Evolutionary conservation across 768 basidiomycete genomes (phyloP), one percentile per base, ranked within the genome.

Genomic region (Collybia sp.): DNA sequence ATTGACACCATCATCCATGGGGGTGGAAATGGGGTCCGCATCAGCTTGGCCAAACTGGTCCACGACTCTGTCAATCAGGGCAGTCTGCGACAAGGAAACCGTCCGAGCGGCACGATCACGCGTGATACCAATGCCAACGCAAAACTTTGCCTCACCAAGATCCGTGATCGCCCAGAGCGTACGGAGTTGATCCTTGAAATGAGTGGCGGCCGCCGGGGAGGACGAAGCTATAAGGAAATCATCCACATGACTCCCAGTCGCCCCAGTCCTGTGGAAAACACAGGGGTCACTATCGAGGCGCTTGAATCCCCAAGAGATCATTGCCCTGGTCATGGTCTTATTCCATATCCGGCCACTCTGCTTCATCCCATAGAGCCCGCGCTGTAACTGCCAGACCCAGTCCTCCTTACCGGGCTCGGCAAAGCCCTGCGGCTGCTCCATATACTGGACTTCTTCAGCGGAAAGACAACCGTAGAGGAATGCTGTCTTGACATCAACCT

Each of bases 401-500:
- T 52, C 53, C 35, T 36, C 51, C 34, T 48, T 54, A 19, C 44
- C 47, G 2, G 8, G 18, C 45, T 46, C 45, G 8, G 43, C 46
- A 20, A 60, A 63, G 9, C 68, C 65, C 0, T 52, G 52, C 0
- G 66, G 68, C 25, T 65, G 58, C 16, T 60, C 42, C 62, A 73
- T 67, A 50, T 65, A 76, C 37, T 71, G 62, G 3, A 50, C 40
- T 31, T 61, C 56, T 2, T 53, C 46, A 2, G 33, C 42, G 13
- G 57, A 55, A 2, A 71, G 58, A 0, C 47, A 33, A 6, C 54
- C 54, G 43, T 57, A 40, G 1, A 57, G 47, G 45, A 46, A 49
- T 5, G 61, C 66, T 0, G 57, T 55, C 34, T 66, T 65, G 33
- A 71, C 47, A 45, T 69, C 66, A 5, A 68, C 45, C 43, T 66